These are phyloP conservation scores for Hypsizygus ulmarius DNA, from an alignment of 1,284 basidiomycete genomes.

Conservation along the genomic window DNA sequence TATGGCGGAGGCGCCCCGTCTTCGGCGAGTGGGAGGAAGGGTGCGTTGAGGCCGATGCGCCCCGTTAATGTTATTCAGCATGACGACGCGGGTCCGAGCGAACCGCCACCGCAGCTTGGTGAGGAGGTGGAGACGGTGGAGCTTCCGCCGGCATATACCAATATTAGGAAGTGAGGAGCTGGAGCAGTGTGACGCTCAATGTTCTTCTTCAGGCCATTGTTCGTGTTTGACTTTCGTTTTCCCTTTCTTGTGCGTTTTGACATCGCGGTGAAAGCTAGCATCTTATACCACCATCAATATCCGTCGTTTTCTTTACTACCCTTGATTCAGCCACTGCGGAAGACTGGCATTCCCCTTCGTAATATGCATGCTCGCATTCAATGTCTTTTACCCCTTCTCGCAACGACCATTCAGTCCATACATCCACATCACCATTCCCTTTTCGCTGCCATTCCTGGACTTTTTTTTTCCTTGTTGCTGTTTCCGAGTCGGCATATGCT, in stretches of 20 bases:
- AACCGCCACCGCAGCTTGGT: conserved; percentile 26
- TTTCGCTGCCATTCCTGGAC: neutral
- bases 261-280: neutral
- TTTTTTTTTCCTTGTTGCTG: neutral
- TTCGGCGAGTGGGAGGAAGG: conserved; percentile 44
- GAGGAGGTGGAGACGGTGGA: conserved; percentile 68
- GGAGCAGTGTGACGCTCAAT: neutral
- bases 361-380: too few species aligned
- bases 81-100: conserved; percentile 68
- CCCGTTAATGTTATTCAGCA: conserved; percentile 80
- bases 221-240: conserved; percentile 1
- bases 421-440: neutral
- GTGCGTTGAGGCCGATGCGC: conserved; percentile 45
- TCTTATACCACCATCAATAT: neutral
- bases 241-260: neutral
- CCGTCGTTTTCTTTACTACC: neutral
- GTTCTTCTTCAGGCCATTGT: neutral
- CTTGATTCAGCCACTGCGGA: neutral
- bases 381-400: too few species aligned
- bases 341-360: neutral
- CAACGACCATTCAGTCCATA: too few species aligned
- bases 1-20: conserved; percentile 21
- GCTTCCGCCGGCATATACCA: conserved; percentile 78
- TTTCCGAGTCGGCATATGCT: neutral
- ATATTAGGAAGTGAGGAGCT: conserved; percentile 34